Conservation (phyloP, 2,329 filamentous ascomycete genomes). For the Thelonectria blattea region DNA sequence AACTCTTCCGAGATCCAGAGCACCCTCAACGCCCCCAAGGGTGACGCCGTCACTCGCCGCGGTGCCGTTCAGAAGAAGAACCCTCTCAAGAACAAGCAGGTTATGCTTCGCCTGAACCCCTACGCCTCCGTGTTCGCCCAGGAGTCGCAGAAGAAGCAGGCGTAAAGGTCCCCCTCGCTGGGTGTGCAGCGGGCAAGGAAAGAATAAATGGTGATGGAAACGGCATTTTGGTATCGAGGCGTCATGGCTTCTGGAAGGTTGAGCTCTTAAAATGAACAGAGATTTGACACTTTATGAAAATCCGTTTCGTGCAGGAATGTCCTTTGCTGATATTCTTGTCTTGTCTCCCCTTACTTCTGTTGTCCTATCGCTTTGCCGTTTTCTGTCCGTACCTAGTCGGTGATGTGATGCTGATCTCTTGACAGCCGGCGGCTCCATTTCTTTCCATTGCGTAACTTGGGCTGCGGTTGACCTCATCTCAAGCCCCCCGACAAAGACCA, state of each 20-base stretch:
- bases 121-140: constrained; percentile 92
- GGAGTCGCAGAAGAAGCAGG: constrained; percentile 55
- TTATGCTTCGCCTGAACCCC: constrained; percentile 97
- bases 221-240: constrained; percentile 47
- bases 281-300: constrained; percentile 43
- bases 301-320: constrained; percentile 25
- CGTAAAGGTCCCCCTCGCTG: constrained; percentile 45
- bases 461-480: constrained; percentile 6
- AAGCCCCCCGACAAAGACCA: background rate
- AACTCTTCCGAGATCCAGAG: constrained; percentile 99
- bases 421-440: background rate
- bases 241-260: constrained; percentile 47
- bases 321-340: constrained; percentile 17
- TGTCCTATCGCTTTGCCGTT: too few relatives aligned
- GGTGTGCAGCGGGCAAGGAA: constrained; percentile 47
- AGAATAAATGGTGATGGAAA: constrained; percentile 34
- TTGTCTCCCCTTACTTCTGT: constrained; percentile 7
- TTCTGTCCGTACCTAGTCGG: background rate
- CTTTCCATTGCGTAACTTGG: constrained; percentile 4
- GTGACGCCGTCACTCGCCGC: constrained; percentile 88
- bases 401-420: background rate
- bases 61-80: constrained; percentile 98
- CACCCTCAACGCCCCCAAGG: constrained; percentile 91
- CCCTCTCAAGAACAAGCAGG: constrained; percentile 98
- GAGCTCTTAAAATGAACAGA: constrained; percentile 44